Percentiles rank a stretch among this genome's conserved stretches.
phyloP scores from a whole-genome alignment of 176 grass and related monocot genomes.

The Juncus effusus region DNA sequence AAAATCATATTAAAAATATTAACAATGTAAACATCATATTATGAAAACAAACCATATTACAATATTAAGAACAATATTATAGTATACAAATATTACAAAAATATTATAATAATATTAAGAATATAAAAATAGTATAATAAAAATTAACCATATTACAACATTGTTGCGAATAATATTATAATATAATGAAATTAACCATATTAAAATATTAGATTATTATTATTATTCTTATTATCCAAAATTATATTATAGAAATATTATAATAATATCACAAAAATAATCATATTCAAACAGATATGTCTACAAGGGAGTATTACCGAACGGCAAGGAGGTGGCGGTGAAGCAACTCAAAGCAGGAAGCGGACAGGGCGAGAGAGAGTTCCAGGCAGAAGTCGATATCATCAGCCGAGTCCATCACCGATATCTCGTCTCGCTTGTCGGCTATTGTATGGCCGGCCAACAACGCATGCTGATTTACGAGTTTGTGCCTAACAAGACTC shows the following conservation, averaged over 20 bases:
- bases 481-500: conserved; percentile 71
- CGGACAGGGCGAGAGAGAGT: conserved; percentile 95
- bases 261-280: too few species aligned
- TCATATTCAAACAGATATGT: conserved; percentile 31
- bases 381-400: conserved; percentile 98
- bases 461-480: conserved; percentile 93
- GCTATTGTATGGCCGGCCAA: conserved; percentile 69
- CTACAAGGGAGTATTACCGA: conserved; percentile 64
- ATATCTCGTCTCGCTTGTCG: conserved; percentile 92
- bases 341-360: conserved; percentile 96
- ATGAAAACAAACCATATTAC: too few species aligned
- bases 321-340: conserved; percentile 80
- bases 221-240: not conserved
- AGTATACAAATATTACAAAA: too few species aligned
- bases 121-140: too few species aligned
- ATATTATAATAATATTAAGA: too few species aligned
- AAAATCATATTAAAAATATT: not conserved
- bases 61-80: too few species aligned
- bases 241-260: too few species aligned
- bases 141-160: too few species aligned
- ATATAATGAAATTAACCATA: too few species aligned
- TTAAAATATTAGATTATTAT: not conserved
- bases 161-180: too few species aligned
- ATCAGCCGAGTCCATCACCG: conserved; percentile 98
- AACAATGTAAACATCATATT: too few species aligned